A percentile compares a stretch with the other conserved stretches of the same genome.
Conservation (phyloP, 352 stramenopile genomes). For the Phytopythium mirpurense region DNA sequence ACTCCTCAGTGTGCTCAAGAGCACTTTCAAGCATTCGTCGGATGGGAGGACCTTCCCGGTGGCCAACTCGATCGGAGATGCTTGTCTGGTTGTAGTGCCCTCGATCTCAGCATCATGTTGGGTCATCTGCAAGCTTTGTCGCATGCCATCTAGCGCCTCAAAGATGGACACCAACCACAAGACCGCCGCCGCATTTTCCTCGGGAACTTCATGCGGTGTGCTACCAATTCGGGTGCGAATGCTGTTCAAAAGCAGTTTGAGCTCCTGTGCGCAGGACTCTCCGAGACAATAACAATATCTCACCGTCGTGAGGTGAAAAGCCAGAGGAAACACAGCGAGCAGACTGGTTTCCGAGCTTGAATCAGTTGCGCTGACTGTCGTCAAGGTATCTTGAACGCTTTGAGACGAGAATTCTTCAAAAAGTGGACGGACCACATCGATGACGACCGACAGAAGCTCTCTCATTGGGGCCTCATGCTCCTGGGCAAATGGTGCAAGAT, state of each 20-base stretch:
- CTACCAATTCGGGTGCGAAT: background rate
- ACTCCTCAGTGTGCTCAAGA: slow-evolving; percentile 16
- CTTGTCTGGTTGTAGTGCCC: background rate
- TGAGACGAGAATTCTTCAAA: slow-evolving; percentile 10
- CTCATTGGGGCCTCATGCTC: slow-evolving; percentile 1
- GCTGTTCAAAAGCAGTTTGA: background rate
- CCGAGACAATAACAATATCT: slow-evolving; percentile 22
- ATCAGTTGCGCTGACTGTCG: background rate
- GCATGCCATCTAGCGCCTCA: background rate
- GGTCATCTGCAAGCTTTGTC: background rate
- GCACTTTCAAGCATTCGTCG: background rate
- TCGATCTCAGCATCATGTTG: background rate
- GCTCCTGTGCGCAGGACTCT: background rate
- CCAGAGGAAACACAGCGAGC: slow-evolving; percentile 17
- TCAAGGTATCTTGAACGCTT: background rate
- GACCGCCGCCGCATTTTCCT: background rate
- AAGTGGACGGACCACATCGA: slow-evolving; percentile 27
- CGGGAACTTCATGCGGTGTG: background rate
- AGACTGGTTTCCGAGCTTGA: background rate
- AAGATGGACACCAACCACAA: background rate
- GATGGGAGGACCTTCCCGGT: slow-evolving; percentile 1
- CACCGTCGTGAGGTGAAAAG: slow-evolving; percentile 28
- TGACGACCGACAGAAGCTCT: slow-evolving; percentile 30
- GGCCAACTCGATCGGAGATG: background rate
- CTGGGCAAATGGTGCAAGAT: background rate